These are phyloP conservation scores for Adansonia digitata DNA, from an alignment of 345 rosid species.

Conservation along the genomic window DNA sequence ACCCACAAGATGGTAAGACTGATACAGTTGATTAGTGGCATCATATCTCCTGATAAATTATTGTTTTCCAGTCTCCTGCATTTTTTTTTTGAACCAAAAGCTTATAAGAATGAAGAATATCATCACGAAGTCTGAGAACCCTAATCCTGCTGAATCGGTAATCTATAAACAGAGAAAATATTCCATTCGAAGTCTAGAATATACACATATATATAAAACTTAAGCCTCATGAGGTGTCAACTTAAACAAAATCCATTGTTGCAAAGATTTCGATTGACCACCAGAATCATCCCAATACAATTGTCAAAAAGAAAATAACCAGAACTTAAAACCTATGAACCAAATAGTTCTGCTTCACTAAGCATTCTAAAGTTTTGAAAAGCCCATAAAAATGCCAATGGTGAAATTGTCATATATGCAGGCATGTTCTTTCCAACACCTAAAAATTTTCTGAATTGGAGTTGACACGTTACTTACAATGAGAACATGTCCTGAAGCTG, in stretches of 20 bases:
- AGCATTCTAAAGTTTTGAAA: neutral
- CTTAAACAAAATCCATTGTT: neutral
- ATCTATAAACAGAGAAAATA: neutral
- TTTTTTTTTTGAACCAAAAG: conserved; percentile 2
- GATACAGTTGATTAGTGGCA: conserved; percentile 58
- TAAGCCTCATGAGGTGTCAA: neutral
- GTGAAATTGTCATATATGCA: neutral
- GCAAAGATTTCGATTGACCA: neutral
- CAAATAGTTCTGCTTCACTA: neutral
- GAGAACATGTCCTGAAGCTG: conserved; percentile 67
- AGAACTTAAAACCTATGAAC: neutral
- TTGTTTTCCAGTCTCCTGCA: conserved; percentile 79
- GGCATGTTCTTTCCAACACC: neutral
- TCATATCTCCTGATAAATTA: conserved; percentile 76
- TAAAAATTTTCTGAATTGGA: neutral
- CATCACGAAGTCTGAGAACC: conserved; percentile 2
- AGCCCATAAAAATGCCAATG: neutral
- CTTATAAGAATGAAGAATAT: neutral
- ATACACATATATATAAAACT: neutral
- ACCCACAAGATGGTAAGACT: conserved; percentile 70
- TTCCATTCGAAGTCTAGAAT: neutral
- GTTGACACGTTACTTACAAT: conserved; percentile 44
- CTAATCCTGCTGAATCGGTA: neutral
- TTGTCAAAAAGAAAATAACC: neutral
- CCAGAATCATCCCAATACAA: neutral